phyloP scores from a whole-genome alignment of 169 alveolate genomes.

The Cryptosporidium ryanae region DNA sequence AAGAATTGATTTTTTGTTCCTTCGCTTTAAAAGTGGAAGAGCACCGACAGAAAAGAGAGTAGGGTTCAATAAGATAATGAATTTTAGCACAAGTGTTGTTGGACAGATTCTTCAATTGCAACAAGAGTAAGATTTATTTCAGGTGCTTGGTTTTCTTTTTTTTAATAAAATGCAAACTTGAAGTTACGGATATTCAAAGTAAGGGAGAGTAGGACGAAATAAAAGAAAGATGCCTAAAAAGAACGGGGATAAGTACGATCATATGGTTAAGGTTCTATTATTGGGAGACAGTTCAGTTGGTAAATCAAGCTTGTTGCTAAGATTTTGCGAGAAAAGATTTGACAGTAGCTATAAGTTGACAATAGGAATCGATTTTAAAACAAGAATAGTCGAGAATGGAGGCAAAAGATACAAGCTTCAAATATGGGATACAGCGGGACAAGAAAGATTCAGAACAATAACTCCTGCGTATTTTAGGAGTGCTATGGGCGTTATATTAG shows the following conservation, averaged over 20 bases:
- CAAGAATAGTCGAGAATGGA: conserved; percentile 9
- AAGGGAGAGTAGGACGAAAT: not conserved
- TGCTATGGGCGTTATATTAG: conserved; percentile 80
- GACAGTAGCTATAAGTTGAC: conserved; percentile 67
- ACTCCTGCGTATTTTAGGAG: conserved; percentile 82
- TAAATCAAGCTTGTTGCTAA: conserved; percentile 24
- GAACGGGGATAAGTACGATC: not conserved
- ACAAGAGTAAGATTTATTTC: too few relatives aligned
- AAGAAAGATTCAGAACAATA: conserved; percentile 80
- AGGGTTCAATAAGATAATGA: too few relatives aligned
- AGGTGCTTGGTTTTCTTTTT: too few relatives aligned
- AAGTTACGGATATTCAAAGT: not conserved
- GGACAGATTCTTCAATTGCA: too few relatives aligned
- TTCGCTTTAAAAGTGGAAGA: too few relatives aligned
- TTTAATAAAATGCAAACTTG: too few relatives aligned
- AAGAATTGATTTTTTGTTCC: too few relatives aligned
- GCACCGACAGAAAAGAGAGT: too few relatives aligned
- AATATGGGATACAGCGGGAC: conserved; percentile 83
- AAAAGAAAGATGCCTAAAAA: conserved; percentile 5
- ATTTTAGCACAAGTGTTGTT: too few relatives aligned
- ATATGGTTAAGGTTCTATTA: conserved; percentile 8
- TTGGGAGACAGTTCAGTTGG: conserved; percentile 51
- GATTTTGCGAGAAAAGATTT: conserved; percentile 18
- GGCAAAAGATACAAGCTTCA: conserved; percentile 58
- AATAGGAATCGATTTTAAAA: conserved; percentile 88